Evolutionary conservation across 495 filamentous ascomycete genomes (phyloP).

Genomic region (Entonaema liquescens): DNA sequence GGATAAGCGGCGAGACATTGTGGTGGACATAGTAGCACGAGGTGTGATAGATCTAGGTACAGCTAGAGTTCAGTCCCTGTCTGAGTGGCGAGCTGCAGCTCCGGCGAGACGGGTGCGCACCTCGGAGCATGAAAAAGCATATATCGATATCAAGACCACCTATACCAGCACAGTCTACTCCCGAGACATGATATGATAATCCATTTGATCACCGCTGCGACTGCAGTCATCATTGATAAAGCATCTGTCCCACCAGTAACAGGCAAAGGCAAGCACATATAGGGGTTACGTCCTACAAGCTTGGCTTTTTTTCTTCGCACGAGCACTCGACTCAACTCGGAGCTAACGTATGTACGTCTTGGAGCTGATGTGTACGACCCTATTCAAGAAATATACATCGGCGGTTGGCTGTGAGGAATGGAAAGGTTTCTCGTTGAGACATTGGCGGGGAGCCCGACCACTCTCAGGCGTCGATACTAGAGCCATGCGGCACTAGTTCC

Average conservation of each 20-base stretch:
- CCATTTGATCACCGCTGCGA: neutral
- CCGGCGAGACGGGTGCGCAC: constrained; percentile 9
- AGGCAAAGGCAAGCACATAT: neutral
- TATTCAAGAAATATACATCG: neutral
- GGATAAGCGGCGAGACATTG: constrained; percentile 25
- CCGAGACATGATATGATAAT: constrained; percentile 4
- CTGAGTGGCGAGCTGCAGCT: constrained; percentile 4
- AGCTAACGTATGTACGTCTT: neutral
- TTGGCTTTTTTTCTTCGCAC: neutral
- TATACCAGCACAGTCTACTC: neutral
- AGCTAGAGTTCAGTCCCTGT: neutral
- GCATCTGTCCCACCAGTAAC: neutral
- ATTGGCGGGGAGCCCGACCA: neutral
- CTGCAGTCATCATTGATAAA: neutral
- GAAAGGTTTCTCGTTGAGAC: neutral
- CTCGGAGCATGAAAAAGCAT: neutral
- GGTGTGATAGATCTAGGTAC: neutral
- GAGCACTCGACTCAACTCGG: neutral
- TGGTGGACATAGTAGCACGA: constrained; percentile 4
- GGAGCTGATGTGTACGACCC: neutral
- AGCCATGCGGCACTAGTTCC: neutral
- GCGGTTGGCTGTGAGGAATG: neutral
- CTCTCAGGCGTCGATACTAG: neutral
- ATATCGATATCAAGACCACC: neutral
- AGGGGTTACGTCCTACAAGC: neutral